Evolutionary conservation across 306 rosid genomes (phyloP), one percentile per base, ranked within the genome.

Genomic region (Dryas alaskensis): DNA sequence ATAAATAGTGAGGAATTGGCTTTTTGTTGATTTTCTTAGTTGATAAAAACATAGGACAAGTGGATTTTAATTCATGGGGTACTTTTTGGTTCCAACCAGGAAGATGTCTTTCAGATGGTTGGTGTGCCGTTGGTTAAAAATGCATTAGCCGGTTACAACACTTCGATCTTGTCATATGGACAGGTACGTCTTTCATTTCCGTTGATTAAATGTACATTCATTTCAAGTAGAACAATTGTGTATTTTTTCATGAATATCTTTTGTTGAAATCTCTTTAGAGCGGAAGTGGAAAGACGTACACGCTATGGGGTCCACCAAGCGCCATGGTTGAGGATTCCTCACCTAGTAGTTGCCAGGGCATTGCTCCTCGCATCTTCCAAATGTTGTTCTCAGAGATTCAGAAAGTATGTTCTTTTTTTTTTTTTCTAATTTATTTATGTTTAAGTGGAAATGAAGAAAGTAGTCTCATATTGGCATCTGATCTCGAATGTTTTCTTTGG

Each of bases 261-360:
- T 53, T 48, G 16, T 76, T 72, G 77, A 45, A 44, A 69, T 73
- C 12, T 54, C 10, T 51, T 39, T 46, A 94, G 99, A 87, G 96
- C 73, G 99, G 97, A 67, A 88, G 89, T 54, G 99, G 99, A 59
- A 94, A 94, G 86, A 83, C 96, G 69, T 88, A 88, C 86, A 88
- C 99, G 13, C 88, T 94, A 86, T 94, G 99, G 97, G 99, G 99
- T 83, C 90, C 96, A 0, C 92, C 85, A 6, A 94, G 95, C 12
- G 91, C 98, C 60, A 86, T 90, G 88, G 89, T 87, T 79, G 97
- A 89, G 80, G 90, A 82, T 70, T 82, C 91, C 25, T 87, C 84
- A 27, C 50, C 61, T 52, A 60, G 13, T 7, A 86, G 92, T 73
- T 84, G 65, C 69, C 95, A 81, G 80, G 99, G 99, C 70, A 80